Evolutionary conservation across 768 basidiomycete species (phyloP).

Genomic region (Tricholoma sp.): DNA sequence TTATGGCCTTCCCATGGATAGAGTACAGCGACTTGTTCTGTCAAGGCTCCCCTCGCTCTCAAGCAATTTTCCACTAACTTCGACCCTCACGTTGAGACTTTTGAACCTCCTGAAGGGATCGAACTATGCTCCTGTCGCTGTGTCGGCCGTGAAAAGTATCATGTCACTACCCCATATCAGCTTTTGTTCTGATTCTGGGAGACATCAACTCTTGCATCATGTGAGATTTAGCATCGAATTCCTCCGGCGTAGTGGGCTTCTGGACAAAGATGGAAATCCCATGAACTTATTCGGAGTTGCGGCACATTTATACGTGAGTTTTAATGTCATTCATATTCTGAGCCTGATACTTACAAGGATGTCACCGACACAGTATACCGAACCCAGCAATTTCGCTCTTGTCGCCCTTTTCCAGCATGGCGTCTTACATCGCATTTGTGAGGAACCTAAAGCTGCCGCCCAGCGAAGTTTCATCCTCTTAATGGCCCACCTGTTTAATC

Average conservation of each 20-base stretch:
- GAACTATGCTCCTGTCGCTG: conserved; percentile 40
- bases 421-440: conserved; percentile 53
- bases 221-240: conserved; percentile 70
- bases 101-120: conserved; percentile 66
- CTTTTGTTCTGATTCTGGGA: conserved; percentile 50
- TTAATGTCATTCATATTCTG: not conserved
- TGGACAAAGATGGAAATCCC: conserved; percentile 50
- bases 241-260: conserved; percentile 49
- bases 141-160: conserved; percentile 45
- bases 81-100: conserved; percentile 59
- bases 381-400: conserved; percentile 68
- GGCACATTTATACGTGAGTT: conserved; percentile 44
- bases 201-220: conserved; percentile 57
- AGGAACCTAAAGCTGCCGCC: conserved; percentile 33
- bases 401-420: conserved; percentile 53
- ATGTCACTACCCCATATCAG: conserved; percentile 55
- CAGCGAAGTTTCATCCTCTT: conserved; percentile 48
- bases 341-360: not conserved
- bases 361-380: conserved; percentile 39
- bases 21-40: conserved; percentile 57
- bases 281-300: conserved; percentile 53
- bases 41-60: conserved; percentile 59
- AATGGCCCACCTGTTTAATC: conserved; percentile 62
- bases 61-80: conserved; percentile 62
- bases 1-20: conserved; percentile 60